phyloP scores from a whole-genome alignment of 2,329 filamentous ascomycete genomes.

The Knoxdaviesia proteae region DNA sequence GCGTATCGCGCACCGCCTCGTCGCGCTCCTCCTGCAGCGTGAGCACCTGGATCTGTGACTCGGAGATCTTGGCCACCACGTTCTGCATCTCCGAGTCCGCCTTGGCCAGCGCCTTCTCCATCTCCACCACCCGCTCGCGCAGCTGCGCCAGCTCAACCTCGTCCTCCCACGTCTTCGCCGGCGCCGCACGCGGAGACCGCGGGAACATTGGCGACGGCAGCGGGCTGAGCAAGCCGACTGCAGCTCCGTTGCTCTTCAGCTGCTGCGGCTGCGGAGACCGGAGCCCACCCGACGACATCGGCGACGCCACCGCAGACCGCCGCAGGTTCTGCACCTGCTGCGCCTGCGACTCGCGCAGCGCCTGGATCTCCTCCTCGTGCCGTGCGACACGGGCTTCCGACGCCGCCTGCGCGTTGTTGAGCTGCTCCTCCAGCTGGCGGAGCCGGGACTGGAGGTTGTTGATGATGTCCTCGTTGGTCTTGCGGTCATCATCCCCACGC shows the following conservation, averaged over 20 bases:
- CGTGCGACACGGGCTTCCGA: conserved; percentile 67
- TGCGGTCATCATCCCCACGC: conserved; percentile 69
- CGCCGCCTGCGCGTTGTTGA: conserved; percentile 62
- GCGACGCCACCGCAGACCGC: conserved; percentile 11
- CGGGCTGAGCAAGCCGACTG: conserved; percentile 11
- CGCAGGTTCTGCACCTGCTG: conserved; percentile 58
- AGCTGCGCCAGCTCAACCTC: conserved; percentile 56
- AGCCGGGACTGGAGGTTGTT: conserved; percentile 65
- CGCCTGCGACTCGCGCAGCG: conserved; percentile 57
- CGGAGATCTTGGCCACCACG: conserved; percentile 61
- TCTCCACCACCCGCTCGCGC: conserved; percentile 58
- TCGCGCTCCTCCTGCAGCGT: conserved; percentile 59
- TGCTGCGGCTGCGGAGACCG: conserved; percentile 13
- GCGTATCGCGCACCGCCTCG: conserved; percentile 51
- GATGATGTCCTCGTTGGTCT: conserved; percentile 61
- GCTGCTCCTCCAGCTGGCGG: conserved; percentile 61
- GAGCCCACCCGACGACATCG: conserved; percentile 11
- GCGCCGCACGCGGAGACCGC: conserved; percentile 26
- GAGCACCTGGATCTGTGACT: conserved; percentile 63
- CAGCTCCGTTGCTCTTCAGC: conserved; percentile 2
- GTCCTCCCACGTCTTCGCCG: conserved; percentile 47
- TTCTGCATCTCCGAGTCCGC: conserved; percentile 61
- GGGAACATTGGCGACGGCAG: conserved; percentile 14
- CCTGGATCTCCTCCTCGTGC: conserved; percentile 69
- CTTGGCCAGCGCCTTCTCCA: conserved; percentile 48